A percentile compares a stretch with the other conserved stretches of the same genome.
Conservation (phyloP, 2,329 filamentous ascomycete genomes). For the Catunica adiposa region DNA sequence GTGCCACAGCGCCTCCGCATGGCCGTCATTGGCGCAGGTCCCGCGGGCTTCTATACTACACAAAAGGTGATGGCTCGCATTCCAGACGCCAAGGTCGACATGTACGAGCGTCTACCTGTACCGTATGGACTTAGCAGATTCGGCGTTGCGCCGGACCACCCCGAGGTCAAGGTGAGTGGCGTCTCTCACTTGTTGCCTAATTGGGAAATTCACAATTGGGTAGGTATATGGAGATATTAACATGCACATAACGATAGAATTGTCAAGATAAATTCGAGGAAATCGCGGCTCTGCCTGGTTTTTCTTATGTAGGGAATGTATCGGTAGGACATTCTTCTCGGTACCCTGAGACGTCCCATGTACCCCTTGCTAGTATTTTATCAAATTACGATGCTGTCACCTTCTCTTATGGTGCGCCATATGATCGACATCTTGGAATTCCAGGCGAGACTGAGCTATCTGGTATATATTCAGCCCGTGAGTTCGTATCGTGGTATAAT, state of each 20-base stretch:
- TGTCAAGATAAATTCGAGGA: conserved; percentile 88
- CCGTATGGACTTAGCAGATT: conserved; percentile 86
- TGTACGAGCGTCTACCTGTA: conserved; percentile 89
- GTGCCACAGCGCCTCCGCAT: conserved; percentile 48
- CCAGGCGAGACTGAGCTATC: conserved; percentile 57
- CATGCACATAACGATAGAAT: conserved; percentile 41
- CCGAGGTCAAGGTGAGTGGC: conserved; percentile 76
- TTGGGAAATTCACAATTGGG: no score
- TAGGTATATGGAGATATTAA: background rate
- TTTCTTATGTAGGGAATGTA: conserved; percentile 84
- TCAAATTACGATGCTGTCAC: conserved; percentile 83
- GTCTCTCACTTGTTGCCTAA: no score
- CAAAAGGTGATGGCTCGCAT: conserved; percentile 68
- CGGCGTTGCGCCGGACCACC: conserved; percentile 95
- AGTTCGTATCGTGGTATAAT: conserved; percentile 98
- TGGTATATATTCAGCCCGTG: conserved; percentile 72
- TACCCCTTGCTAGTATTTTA: conserved; percentile 42
- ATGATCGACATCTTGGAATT: conserved; percentile 63
- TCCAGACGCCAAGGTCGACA: conserved; percentile 60
- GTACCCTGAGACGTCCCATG: conserved; percentile 19
- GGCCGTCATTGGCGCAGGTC: conserved; percentile 82
- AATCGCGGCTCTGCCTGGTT: conserved; percentile 64
- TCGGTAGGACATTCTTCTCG: conserved; percentile 44
- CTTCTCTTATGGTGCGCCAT: conserved; percentile 81
- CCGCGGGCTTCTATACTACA: conserved; percentile 89